These are phyloP conservation scores for Thermothelomyces thermophilus DNA, from an alignment of 2,329 filamentous ascomycete genomes.

Conservation along the genomic window DNA sequence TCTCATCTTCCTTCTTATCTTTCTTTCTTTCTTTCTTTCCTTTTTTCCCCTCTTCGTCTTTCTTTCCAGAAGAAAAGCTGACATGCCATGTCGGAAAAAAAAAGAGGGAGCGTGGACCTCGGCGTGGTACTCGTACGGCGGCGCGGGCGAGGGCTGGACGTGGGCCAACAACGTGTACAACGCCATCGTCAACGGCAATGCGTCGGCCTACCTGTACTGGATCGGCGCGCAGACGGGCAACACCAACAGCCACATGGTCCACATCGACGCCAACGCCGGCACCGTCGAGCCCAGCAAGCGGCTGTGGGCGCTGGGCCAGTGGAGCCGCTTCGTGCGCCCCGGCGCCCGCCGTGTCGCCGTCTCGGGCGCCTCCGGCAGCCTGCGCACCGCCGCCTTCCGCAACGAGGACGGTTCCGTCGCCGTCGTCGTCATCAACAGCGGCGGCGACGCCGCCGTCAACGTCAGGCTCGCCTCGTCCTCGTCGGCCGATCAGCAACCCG, in stretches of 20 bases:
- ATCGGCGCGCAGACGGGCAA: slow-evolving; percentile 27
- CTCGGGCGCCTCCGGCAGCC: slow-evolving; percentile 17
- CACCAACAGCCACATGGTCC: slow-evolving; percentile 27
- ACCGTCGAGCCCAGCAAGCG: slow-evolving; percentile 25
- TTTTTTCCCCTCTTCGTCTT: too few relatives aligned
- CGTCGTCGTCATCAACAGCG: slow-evolving; percentile 28
- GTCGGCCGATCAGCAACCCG: neutral
- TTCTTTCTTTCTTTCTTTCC: too few relatives aligned
- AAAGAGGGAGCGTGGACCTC: slow-evolving; percentile 35
- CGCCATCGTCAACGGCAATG: slow-evolving; percentile 41
- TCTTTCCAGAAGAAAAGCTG: too few relatives aligned
- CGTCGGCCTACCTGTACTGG: slow-evolving; percentile 48
- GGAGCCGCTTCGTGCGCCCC: slow-evolving; percentile 29
- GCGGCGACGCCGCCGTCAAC: neutral
- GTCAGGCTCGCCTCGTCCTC: neutral
- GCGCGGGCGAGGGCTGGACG: slow-evolving; percentile 44
- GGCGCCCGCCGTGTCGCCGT: slow-evolving; percentile 26
- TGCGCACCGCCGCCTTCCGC: slow-evolving; percentile 26
- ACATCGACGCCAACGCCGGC: slow-evolving; percentile 21
- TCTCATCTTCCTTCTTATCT: too few relatives aligned
- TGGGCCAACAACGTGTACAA: slow-evolving; percentile 50
- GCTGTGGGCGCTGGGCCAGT: slow-evolving; percentile 29
- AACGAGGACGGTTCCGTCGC: slow-evolving; percentile 31
- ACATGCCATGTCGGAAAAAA: too few relatives aligned
- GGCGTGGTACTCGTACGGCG: slow-evolving; percentile 40